phyloP scores from a whole-genome alignment of 306 rosid genomes.

The Echinosophora koreensis region DNA sequence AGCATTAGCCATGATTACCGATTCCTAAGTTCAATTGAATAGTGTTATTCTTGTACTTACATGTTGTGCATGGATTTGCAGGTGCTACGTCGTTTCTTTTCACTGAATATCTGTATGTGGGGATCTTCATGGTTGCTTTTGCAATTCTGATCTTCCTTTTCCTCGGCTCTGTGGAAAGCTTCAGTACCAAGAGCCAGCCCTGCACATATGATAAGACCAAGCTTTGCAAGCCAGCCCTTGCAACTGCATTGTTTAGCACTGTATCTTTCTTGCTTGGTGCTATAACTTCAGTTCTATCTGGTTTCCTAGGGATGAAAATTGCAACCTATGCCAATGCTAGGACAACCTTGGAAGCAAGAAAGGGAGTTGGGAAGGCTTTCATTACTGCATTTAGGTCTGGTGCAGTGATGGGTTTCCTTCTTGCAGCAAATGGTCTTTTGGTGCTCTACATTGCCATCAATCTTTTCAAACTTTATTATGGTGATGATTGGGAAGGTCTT shows the following conservation, averaged over 20 bases:
- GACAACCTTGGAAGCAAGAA: conserved; percentile 86
- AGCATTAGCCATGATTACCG: conserved; percentile 2
- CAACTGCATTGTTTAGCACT: conserved; percentile 82
- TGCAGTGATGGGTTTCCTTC: conserved; percentile 87
- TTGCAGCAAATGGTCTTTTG: conserved; percentile 87
- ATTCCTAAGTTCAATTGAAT: neutral
- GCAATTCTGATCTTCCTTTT: conserved; percentile 79
- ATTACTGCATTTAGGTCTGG: conserved; percentile 83
- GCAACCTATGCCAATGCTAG: conserved; percentile 89
- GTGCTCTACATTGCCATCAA: conserved; percentile 76
- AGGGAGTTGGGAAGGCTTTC: conserved; percentile 87
- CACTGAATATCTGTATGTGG: conserved; percentile 81
- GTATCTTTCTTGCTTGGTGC: conserved; percentile 75
- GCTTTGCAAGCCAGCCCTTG: conserved; percentile 82
- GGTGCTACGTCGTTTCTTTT: conserved; percentile 81
- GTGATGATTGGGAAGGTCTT: conserved; percentile 91
- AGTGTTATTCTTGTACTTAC: neutral
- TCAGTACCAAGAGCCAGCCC: conserved; percentile 75
- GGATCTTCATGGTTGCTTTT: conserved; percentile 78
- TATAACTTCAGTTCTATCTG: conserved; percentile 71
- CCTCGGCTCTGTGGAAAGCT: conserved; percentile 83
- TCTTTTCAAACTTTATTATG: conserved; percentile 73
- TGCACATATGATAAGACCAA: conserved; percentile 68
- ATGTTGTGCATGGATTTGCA: conserved; percentile 43
- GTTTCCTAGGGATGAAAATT: conserved; percentile 85